A percentile compares a stretch with the other conserved stretches of the same genome.
These are phyloP conservation scores for Spathaspora girioi DNA, from an alignment of 805 yeast species.

Conservation along the genomic window DNA sequence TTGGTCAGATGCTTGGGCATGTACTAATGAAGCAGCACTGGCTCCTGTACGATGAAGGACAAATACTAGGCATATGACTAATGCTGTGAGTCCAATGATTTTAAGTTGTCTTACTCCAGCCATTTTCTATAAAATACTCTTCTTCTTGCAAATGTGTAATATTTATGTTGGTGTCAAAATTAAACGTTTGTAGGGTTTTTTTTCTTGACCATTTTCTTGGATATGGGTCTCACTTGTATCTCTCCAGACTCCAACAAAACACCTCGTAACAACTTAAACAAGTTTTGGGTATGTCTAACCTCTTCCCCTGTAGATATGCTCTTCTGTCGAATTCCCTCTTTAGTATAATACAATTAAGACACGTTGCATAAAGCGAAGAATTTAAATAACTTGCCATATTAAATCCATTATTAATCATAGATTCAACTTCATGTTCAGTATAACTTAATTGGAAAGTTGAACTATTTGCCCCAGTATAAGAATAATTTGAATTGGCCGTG, in stretches of 20 bases:
- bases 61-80: conserved; percentile 7
- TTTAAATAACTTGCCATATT: conserved; percentile 46
- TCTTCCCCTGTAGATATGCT: background rate
- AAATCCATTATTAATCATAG: conserved; percentile 51
- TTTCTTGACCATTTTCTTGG: background rate
- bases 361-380: conserved; percentile 40
- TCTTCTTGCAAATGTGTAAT: background rate
- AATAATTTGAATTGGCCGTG: conserved; percentile 41
- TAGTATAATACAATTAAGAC: conserved; percentile 56
- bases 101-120: conserved; percentile 9
- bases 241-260: conserved; percentile 8
- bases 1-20: conserved; percentile 10
- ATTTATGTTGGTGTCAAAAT: background rate
- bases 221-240: background rate
- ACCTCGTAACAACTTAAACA: conserved; percentile 11
- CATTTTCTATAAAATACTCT: conserved; percentile 5
- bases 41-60: conserved; percentile 8
- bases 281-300: conserved; percentile 6
- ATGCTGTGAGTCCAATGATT: conserved; percentile 5
- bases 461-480: conserved; percentile 43
- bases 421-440: conserved; percentile 35
- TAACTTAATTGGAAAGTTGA: conserved; percentile 59
- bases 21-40: conserved; percentile 10
- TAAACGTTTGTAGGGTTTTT: background rate
- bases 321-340: conserved; percentile 48